Conservation (phyloP, 306 rosid genomes). For the Dalbergia cultrata region DNA sequence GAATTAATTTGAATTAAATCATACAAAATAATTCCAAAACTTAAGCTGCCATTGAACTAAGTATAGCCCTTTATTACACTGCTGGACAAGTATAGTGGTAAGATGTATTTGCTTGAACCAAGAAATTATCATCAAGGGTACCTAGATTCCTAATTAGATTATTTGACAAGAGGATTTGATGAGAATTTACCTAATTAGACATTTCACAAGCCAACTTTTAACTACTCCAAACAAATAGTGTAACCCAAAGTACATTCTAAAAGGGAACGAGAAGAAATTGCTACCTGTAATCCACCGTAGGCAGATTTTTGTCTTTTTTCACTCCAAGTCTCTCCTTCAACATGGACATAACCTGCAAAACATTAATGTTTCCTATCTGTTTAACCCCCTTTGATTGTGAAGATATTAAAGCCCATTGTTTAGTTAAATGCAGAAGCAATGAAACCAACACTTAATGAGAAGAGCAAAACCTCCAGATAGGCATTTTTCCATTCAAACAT, state of each 20-base stretch:
- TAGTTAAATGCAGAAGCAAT: constrained; percentile 33
- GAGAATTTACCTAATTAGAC: constrained; percentile 25
- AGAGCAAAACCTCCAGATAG: constrained; percentile 12
- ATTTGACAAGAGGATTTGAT: constrained; percentile 1
- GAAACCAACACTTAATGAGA: constrained; percentile 4
- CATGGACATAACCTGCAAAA: constrained; percentile 75
- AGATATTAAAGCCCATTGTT: constrained; percentile 9
- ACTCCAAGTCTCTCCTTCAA: constrained; percentile 81
- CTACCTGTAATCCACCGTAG: constrained; percentile 87
- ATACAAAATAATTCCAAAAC: constrained; percentile 15
- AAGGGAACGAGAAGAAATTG: constrained; percentile 43
- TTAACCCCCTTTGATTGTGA: constrained; percentile 29
- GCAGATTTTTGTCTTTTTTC: constrained; percentile 63
- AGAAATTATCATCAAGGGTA: constrained; percentile 23
- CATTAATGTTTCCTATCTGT: constrained; percentile 41
- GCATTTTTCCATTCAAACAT: constrained; percentile 22
- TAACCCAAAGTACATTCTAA: constrained; percentile 29
- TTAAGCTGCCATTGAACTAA: constrained; percentile 19
- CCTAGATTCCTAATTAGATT: neutral
- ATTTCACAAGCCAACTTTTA: constrained; percentile 38
- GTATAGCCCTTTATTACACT: constrained; percentile 5
- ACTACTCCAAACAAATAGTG: constrained; percentile 23
- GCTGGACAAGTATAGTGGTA: neutral
- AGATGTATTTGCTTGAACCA: constrained; percentile 31
- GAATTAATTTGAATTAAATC: constrained; percentile 30